Evolutionary conservation across 108 stramenopile species (phyloP).

Genomic region (Chaetoceros muelleri): DNA sequence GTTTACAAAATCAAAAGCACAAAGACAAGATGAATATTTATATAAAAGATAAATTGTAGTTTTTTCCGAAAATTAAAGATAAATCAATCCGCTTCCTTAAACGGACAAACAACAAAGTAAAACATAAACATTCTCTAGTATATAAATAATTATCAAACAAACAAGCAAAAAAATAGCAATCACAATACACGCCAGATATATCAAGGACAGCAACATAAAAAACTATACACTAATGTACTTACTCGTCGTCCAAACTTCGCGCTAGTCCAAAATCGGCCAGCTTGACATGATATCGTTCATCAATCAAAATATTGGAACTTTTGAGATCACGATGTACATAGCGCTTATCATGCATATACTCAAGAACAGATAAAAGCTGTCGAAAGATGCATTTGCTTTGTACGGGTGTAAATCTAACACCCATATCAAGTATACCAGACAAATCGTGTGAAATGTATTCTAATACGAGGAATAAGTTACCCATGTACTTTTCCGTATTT

Average conservation of each 20-base stretch:
- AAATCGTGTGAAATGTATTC: slow-evolving; percentile 81
- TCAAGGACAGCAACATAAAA: neutral
- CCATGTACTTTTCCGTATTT: slow-evolving; percentile 70
- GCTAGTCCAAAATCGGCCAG: slow-evolving; percentile 89
- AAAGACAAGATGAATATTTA: too few relatives aligned
- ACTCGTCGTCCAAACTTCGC: slow-evolving; percentile 44
- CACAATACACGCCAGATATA: neutral
- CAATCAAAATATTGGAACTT: slow-evolving; percentile 86
- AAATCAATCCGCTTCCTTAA: too few relatives aligned
- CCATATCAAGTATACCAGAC: slow-evolving; percentile 73
- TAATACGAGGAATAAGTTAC: slow-evolving; percentile 69
- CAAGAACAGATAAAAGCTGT: slow-evolving; percentile 64
- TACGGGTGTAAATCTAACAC: slow-evolving; percentile 51
- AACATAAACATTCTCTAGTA: neutral
- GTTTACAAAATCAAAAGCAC: too few relatives aligned
- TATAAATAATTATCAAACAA: neutral
- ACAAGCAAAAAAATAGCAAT: slow-evolving; percentile 1
- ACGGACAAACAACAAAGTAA: neutral
- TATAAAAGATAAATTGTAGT: too few relatives aligned
- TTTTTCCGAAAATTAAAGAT: too few relatives aligned
- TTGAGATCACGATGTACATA: slow-evolving; percentile 79
- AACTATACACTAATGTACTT: slow-evolving; percentile 10
- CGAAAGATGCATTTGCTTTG: slow-evolving; percentile 63
- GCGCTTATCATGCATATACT: slow-evolving; percentile 65
- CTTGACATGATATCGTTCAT: slow-evolving; percentile 63